Base-by-base conservation (phyloP, 805 yeast genomes). In the Candida pseudofarinosa region DNA sequence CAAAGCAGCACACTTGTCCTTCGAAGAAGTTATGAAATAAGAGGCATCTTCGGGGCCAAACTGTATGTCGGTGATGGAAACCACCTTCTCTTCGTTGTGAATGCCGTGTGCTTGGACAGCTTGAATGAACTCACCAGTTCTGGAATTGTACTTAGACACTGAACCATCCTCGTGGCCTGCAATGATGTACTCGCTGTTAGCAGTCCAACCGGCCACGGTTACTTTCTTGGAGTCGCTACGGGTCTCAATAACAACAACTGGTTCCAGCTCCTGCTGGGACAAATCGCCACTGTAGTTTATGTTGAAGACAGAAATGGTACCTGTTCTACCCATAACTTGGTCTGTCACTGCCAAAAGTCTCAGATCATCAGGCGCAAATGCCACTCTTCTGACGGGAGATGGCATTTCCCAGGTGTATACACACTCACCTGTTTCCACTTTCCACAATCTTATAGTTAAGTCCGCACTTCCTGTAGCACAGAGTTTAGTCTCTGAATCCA, bases 381-480 rank as follows among this genome's bases (percentile, higher is more conserved):
- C 89, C 40, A 88, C 96, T 63, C 90, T 78, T 71, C 91, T 87
- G 35, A 85, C 93, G n/a, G 97, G 95, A 26, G 96, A 82, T 47
- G 80, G 80, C 46, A 83, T 74, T 33, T 74, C 74, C 84, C 90
- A 87, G 17, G 85, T 80, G 66, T 72, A 79, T 32, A 87, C 71
- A 56, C 82, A 77, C 55, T 81, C 76, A 40, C 99, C 99, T 39
- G 81, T 83, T 57, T 76, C 70, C 14, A 85, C 85, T 50, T 77
- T 77, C 97, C 97, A 93, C 50, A 91, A 75, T 55, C 85, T 86
- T 53, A 87, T 80, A 41, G 85, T 73, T 63, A 84, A 81, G 62
- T 93, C 99, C 42, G 97, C 96, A 48, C 93, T 81, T 30, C 96
- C 97, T 3, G 99, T 90, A 44, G 83, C 80, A 50, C 88, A 81